Percentiles rank a stretch among this genome's conserved stretches.
Conservation (phyloP, 371 early-diverging fungal species). For the Rhizopus arrhizus region DNA sequence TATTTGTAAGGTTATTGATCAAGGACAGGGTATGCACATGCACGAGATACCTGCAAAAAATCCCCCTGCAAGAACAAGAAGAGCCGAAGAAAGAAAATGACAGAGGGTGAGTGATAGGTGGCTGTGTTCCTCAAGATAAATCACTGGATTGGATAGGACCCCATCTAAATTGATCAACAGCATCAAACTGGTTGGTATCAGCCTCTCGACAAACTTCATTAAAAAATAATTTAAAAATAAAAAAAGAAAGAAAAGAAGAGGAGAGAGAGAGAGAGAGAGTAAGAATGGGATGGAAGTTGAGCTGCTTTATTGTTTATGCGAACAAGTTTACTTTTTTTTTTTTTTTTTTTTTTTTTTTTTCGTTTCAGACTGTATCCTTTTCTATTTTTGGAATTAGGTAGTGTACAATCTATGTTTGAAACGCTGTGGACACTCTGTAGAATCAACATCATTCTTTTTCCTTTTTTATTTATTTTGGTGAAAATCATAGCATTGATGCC, state of each 20-base stretch:
- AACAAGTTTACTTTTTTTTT: too few relatives aligned
- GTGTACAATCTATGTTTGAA: too few relatives aligned
- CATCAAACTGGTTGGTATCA: not conserved
- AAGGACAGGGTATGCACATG: not conserved
- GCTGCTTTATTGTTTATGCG: too few relatives aligned
- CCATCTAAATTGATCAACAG: not conserved
- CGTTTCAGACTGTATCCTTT: too few relatives aligned
- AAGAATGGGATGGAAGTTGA: not conserved
- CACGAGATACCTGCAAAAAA: conserved; percentile 23
- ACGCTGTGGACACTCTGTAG: too few relatives aligned
- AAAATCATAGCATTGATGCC: too few relatives aligned
- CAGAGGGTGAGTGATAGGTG: not conserved
- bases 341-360: too few relatives aligned
- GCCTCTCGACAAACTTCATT: not conserved
- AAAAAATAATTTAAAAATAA: conserved; percentile 1
- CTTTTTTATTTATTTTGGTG: too few relatives aligned
- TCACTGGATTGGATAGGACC: not conserved
- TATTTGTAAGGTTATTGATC: conserved; percentile 19
- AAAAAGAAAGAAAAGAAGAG: not conserved
- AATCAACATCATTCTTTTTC: too few relatives aligned
- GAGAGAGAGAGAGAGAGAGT: not conserved
- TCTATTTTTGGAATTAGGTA: too few relatives aligned
- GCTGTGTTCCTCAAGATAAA: not conserved
- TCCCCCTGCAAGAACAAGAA: conserved; percentile 21
- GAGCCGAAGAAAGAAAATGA: not conserved